phyloP scores from a whole-genome alignment of 768 basidiomycete genomes.

The Tylopilus vinaceipallidus region DNA sequence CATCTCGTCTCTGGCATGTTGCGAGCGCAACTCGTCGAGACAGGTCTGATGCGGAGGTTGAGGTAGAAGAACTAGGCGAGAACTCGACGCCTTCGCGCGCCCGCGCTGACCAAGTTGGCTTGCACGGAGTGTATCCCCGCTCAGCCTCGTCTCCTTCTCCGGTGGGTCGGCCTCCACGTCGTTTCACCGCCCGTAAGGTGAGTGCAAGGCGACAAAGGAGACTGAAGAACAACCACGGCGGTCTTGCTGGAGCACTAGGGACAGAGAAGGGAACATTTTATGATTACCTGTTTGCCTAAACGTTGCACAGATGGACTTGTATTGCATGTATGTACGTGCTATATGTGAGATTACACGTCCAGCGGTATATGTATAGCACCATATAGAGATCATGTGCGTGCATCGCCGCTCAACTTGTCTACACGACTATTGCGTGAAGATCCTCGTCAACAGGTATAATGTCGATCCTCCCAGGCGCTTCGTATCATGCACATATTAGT shows the following conservation, averaged over 20 bases:
- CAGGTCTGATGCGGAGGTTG: slow-evolving; percentile 1
- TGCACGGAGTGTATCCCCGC: slow-evolving; percentile 33
- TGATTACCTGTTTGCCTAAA: slow-evolving; percentile 45
- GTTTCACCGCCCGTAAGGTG: slow-evolving; percentile 16
- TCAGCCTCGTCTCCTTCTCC: slow-evolving; percentile 58
- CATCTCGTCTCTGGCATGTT: neutral
- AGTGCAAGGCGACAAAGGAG: slow-evolving; percentile 17
- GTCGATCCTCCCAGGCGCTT: slow-evolving; percentile 62
- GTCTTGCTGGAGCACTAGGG: slow-evolving; percentile 15
- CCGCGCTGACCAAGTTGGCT: slow-evolving; percentile 26
- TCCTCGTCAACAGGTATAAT: slow-evolving; percentile 47
- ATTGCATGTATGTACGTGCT: neutral
- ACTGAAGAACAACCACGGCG: slow-evolving; percentile 11
- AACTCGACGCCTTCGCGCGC: slow-evolving; percentile 12
- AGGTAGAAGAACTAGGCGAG: neutral
- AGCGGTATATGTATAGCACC: slow-evolving; percentile 5
- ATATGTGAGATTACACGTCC: neutral
- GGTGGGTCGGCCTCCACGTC: slow-evolving; percentile 35
- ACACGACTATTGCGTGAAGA: slow-evolving; percentile 46
- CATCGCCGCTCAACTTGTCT: neutral
- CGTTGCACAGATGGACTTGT: neutral
- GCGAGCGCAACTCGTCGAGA: too few relatives aligned
- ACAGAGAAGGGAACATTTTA: slow-evolving; percentile 34
- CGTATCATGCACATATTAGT: neutral
- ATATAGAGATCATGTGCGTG: neutral